Evolutionary conservation across 1,139 yeast genomes (phyloP).

Genomic region (Taphrina betulina): DNA sequence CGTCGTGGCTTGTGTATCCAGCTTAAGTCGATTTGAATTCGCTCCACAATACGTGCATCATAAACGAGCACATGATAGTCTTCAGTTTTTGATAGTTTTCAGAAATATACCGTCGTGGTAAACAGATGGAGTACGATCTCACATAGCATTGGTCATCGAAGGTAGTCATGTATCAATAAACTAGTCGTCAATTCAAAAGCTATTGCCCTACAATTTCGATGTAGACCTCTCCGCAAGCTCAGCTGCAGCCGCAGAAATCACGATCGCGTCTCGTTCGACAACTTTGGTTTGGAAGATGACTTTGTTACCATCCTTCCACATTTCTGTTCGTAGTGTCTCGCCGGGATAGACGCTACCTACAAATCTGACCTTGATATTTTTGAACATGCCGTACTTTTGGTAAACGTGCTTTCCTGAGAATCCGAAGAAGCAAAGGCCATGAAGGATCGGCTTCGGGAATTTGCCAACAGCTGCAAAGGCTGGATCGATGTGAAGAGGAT

Average conservation of each 20-base stretch:
- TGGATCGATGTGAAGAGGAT: slow-evolving; percentile 95
- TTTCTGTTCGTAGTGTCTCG: slow-evolving; percentile 74
- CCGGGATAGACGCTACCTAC: slow-evolving; percentile 97
- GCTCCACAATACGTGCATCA: too few species aligned
- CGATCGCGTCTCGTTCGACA: slow-evolving; percentile 73
- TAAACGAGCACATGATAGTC: too few species aligned
- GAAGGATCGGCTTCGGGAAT: slow-evolving; percentile 77
- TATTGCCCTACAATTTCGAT: slow-evolving; percentile 12
- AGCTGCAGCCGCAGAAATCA: slow-evolving; percentile 85
- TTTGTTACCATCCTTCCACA: slow-evolving; percentile 72
- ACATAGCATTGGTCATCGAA: neutral
- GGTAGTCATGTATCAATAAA: too few species aligned
- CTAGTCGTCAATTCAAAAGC: neutral
- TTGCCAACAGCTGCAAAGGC: slow-evolving; percentile 83
- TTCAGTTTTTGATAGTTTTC: too few species aligned
- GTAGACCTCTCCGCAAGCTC: slow-evolving; percentile 49
- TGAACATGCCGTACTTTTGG: slow-evolving; percentile 77
- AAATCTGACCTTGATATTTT: slow-evolving; percentile 87
- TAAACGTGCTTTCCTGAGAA: slow-evolving; percentile 71
- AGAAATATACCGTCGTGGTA: too few species aligned
- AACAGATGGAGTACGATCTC: neutral
- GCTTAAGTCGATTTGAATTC: too few species aligned
- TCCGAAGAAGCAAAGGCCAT: slow-evolving; percentile 89
- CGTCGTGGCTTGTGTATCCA: too few species aligned
- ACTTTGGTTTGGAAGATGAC: slow-evolving; percentile 82